A percentile compares a stretch with the other conserved stretches of the same genome.
phyloP scores from a whole-genome alignment of 2,329 filamentous ascomycete genomes.

The Verruconis gallopava region DNA sequence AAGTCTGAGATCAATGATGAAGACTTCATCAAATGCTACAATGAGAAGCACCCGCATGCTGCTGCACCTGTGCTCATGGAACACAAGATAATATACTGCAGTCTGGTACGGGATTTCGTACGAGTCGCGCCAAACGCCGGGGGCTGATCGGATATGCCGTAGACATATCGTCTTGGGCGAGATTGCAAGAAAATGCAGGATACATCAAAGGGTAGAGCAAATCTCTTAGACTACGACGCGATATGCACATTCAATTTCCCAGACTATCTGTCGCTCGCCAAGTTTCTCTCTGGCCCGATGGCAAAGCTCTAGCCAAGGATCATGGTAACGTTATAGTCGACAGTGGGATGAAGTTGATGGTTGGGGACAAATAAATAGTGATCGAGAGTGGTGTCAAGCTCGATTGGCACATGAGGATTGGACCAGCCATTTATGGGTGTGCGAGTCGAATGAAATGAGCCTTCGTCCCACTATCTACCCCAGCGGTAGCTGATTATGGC shows the following conservation, averaged over 20 bases:
- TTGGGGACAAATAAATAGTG: slow-evolving; percentile 29
- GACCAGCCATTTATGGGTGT: too few relatives aligned
- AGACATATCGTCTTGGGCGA: slow-evolving; percentile 33
- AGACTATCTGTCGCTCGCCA: slow-evolving; percentile 32
- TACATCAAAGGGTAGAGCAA: slow-evolving; percentile 32
- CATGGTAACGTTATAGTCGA: slow-evolving; percentile 29
- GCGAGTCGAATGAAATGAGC: too few relatives aligned
- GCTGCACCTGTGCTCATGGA: slow-evolving; percentile 31
- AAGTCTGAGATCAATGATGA: slow-evolving; percentile 32
- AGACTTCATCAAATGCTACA: slow-evolving; percentile 34
- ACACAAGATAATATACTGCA: slow-evolving; percentile 33
- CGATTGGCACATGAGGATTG: too few relatives aligned
- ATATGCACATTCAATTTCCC: slow-evolving; percentile 37
- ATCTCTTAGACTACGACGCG: slow-evolving; percentile 32
- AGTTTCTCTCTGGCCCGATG: slow-evolving; percentile 33
- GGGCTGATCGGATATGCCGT: not conserved
- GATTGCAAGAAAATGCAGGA: slow-evolving; percentile 33
- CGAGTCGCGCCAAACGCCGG: not conserved
- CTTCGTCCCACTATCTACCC: too few relatives aligned
- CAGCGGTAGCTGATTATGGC: too few relatives aligned
- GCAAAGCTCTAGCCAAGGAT: slow-evolving; percentile 25
- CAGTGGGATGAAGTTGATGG: slow-evolving; percentile 27
- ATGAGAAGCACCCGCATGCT: slow-evolving; percentile 30
- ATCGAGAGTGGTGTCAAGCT: slow-evolving; percentile 24
- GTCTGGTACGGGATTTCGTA: slow-evolving; percentile 24